Evolutionary conservation across 2,329 filamentous ascomycete genomes (phyloP).

Genomic region (Neofusicoccum ribis): DNA sequence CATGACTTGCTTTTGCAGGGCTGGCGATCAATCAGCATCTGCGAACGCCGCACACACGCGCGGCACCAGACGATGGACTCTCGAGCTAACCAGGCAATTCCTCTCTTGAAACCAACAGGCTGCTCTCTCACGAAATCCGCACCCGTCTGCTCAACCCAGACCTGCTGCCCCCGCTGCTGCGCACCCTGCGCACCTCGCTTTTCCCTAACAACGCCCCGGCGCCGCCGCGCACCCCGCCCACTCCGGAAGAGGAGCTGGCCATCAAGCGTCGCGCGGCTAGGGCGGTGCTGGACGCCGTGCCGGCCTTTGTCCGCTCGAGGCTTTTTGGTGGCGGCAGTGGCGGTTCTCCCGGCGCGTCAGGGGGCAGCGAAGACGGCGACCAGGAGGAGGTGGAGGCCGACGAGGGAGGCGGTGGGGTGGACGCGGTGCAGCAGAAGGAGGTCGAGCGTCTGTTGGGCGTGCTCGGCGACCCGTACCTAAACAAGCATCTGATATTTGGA

Average conservation of each 20-base stretch:
- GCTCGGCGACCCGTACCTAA: constrained; percentile 81
- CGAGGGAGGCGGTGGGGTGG: constrained; percentile 22
- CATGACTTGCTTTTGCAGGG: neutral
- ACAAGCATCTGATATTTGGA: constrained; percentile 85
- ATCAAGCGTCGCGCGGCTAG: constrained; percentile 69
- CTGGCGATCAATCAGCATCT: neutral
- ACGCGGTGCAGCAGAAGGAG: constrained; percentile 27
- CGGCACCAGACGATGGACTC: too few species aligned
- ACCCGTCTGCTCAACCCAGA: constrained; percentile 44
- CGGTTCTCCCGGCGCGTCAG: neutral
- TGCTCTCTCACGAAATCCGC: constrained; percentile 48
- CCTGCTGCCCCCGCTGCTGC: constrained; percentile 54
- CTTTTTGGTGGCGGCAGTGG: constrained; percentile 28
- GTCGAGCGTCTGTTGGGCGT: constrained; percentile 65
- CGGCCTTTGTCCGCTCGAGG: constrained; percentile 40
- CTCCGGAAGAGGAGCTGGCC: constrained; percentile 59
- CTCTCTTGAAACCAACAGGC: constrained; percentile 33
- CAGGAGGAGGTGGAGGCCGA: neutral
- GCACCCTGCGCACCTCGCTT: constrained; percentile 71
- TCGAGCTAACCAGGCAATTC: neutral
- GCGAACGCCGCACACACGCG: neutral
- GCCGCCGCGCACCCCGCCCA: constrained; percentile 60
- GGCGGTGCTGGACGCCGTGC: constrained; percentile 53
- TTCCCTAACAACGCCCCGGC: constrained; percentile 84
- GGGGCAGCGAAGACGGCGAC: neutral